These are phyloP conservation scores for Flammula alnicola DNA, from an alignment of 1,284 basidiomycete genomes.

Conservation along the genomic window DNA sequence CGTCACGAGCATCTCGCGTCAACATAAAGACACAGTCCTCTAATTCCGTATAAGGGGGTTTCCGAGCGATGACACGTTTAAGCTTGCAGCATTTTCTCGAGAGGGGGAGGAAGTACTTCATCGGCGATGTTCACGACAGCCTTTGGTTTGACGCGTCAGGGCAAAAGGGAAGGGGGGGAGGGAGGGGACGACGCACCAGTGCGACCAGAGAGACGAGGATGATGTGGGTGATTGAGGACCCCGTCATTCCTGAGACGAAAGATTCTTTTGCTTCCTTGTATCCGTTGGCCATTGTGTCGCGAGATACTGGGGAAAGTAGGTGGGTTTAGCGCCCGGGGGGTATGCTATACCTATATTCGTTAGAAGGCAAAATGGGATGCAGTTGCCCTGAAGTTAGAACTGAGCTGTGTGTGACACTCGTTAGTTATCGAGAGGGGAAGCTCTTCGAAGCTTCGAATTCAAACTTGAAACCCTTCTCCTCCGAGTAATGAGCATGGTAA, in stretches of 20 bases:
- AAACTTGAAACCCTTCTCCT: too few relatives aligned
- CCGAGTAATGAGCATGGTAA: too few relatives aligned
- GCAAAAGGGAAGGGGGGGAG: not conserved
- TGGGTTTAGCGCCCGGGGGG: too few relatives aligned
- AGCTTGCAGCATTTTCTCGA: conserved; percentile 10
- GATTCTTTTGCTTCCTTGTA: conserved; percentile 90
- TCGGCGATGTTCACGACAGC: conserved; percentile 52
- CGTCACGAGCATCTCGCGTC: not conserved
- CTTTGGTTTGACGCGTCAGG: conserved; percentile 43
- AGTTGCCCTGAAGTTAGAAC: too few relatives aligned
- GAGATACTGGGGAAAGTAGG: too few relatives aligned
- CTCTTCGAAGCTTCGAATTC: too few relatives aligned
- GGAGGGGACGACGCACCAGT: conserved; percentile 57
- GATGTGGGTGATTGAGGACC: conserved; percentile 79
- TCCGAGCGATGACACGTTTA: conserved; percentile 15
- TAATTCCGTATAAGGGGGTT: conserved; percentile 14
- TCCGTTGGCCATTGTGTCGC: conserved; percentile 28
- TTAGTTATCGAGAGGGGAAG: too few relatives aligned
- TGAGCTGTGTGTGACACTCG: too few relatives aligned
- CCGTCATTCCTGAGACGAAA: conserved; percentile 83
- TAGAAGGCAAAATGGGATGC: too few relatives aligned
- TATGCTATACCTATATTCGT: too few relatives aligned
- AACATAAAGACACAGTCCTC: conserved; percentile 13
- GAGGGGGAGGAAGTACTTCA: conserved; percentile 13
- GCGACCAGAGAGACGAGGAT: conserved; percentile 77